These are phyloP conservation scores for Coriolopsis trogii DNA, from an alignment of 1,284 basidiomycete genomes.

Conservation along the genomic window DNA sequence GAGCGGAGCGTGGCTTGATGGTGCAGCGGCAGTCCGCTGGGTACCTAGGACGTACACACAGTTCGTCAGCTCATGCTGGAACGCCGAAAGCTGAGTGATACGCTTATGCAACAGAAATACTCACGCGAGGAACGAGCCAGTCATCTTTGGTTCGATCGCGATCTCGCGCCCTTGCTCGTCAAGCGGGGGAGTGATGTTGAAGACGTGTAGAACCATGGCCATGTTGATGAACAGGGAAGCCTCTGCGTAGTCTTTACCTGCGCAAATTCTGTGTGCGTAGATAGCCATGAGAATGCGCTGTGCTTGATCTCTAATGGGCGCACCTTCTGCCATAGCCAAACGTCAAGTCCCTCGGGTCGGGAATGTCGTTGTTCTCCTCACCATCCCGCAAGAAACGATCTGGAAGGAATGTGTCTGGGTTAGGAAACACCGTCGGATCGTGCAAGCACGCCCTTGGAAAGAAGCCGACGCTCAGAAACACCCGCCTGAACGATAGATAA, in stretches of 20 bases:
- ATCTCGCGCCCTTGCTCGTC: conserved; percentile 17
- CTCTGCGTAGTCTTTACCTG: conserved; percentile 20
- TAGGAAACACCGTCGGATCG: conserved; percentile 1
- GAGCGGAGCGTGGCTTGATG: neutral
- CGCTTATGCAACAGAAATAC: neutral
- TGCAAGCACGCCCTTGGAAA: conserved; percentile 3
- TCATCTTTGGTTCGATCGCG: neutral
- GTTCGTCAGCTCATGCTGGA: too few relatives aligned
- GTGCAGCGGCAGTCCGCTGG: conserved; percentile 3
- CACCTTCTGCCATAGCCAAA: conserved; percentile 11
- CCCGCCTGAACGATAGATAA: neutral
- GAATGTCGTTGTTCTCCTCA: neutral
- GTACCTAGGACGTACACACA: neutral
- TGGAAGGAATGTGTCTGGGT: conserved; percentile 6
- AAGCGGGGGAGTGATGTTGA: conserved; percentile 38
- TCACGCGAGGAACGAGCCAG: neutral
- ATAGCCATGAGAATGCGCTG: neutral
- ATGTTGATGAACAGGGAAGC: conserved; percentile 43
- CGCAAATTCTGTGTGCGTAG: conserved; percentile 16
- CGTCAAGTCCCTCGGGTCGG: neutral
- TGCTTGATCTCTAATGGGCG: neutral
- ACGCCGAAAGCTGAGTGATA: neutral
- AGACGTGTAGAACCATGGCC: conserved; percentile 43
- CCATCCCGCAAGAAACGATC: conserved; percentile 8
- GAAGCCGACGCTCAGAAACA: neutral